Conservation (phyloP, 305 asterid genomes). For the Withania somnifera region DNA sequence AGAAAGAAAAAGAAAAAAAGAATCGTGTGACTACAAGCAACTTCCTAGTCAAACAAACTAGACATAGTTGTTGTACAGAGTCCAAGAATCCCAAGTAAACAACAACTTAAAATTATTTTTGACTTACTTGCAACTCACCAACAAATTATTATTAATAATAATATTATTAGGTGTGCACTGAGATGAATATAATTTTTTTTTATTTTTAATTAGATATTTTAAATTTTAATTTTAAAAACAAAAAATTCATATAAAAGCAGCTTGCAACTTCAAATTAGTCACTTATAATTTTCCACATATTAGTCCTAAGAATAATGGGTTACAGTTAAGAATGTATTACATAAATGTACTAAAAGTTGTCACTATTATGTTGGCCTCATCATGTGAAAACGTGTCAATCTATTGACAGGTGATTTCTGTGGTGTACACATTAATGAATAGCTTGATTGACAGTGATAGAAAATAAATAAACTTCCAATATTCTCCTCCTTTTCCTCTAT, state of each 20-base stretch:
- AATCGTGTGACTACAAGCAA: neutral
- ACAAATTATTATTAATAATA: neutral
- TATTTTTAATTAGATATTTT: accelerated
- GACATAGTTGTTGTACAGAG: neutral
- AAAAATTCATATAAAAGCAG: neutral
- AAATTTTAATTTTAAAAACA: neutral
- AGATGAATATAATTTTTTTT: neutral
- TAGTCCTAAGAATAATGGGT: neutral
- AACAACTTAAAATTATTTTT: neutral
- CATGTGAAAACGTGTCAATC: constrained; percentile 1
- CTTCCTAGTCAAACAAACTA: neutral
- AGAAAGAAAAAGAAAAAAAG: too few relatives aligned
- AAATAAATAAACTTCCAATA: neutral
- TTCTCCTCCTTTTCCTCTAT: neutral
- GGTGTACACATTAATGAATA: neutral
- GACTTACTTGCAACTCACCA: neutral
- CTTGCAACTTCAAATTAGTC: too few relatives aligned
- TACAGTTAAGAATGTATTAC: neutral
- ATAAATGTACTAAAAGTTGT: neutral
- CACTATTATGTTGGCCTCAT: neutral
- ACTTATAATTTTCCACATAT: too few relatives aligned
- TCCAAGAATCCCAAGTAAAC: neutral
- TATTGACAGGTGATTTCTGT: neutral
- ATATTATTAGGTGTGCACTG: too few relatives aligned
- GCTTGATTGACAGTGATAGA: neutral